A percentile compares a stretch with the other conserved stretches of the same genome.
Evolutionary conservation across 2,329 filamentous ascomycete genomes (phyloP).

Genomic region (Fusarium heterosporum): DNA sequence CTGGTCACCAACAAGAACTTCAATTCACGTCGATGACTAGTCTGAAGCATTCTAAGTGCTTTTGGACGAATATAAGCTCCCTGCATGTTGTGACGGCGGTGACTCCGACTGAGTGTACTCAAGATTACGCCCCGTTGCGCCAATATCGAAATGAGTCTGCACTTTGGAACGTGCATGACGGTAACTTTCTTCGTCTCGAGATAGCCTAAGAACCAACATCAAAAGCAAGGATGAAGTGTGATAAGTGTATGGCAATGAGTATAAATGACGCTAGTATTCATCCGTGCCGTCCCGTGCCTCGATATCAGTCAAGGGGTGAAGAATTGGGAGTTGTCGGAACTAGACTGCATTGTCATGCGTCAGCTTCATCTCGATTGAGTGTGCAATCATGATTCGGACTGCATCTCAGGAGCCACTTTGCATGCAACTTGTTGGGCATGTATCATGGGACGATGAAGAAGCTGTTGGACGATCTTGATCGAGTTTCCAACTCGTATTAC

Average conservation of each 20-base stretch:
- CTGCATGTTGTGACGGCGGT: conserved; percentile 21
- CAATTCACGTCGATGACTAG: conserved; percentile 25
- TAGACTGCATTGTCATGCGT: conserved; percentile 20
- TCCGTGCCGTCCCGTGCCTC: conserved; percentile 28
- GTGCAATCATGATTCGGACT: conserved; percentile 6
- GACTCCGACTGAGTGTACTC: conserved; percentile 22
- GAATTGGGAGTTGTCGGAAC: conserved; percentile 10
- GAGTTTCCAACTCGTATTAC: conserved; percentile 37
- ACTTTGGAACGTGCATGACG: conserved; percentile 13
- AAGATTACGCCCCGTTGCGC: conserved; percentile 16
- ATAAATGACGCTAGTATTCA: conserved; percentile 14
- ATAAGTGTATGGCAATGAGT: conserved; percentile 5
- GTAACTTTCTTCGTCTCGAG: conserved; percentile 14
- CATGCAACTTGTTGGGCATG: conserved; percentile 43
- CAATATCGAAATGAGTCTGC: conserved; percentile 20
- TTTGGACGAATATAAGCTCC: conserved; percentile 24
- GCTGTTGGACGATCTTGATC: conserved; percentile 33
- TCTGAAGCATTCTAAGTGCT: conserved; percentile 12
- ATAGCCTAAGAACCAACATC: conserved; percentile 20
- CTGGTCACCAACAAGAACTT: conserved; percentile 43
- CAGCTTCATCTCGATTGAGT: conserved; percentile 30
- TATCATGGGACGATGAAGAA: conserved; percentile 18
- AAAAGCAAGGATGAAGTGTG: conserved; percentile 22
- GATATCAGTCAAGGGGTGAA: conserved; percentile 20
- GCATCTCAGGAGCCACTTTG: conserved; percentile 35